Conservation (phyloP, 129 eudicot genomes). For the Artemisia annua region DNA sequence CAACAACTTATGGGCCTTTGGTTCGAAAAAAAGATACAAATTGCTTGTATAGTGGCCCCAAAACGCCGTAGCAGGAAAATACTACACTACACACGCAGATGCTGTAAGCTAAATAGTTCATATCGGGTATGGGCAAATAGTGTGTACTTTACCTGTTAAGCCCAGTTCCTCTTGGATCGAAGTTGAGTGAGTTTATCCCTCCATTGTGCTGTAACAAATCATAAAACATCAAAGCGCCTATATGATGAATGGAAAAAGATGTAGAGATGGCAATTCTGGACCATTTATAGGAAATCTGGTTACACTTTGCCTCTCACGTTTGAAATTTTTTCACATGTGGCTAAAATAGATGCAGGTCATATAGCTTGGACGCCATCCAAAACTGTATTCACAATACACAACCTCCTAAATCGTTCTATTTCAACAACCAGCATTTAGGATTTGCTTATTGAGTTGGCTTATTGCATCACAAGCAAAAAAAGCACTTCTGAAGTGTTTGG, state of each 20-base stretch:
- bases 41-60: neutral
- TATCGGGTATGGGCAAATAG: neutral
- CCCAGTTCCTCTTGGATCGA: conserved; percentile 83
- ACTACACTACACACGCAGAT: neutral
- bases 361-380: too few relatives aligned
- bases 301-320: too few relatives aligned
- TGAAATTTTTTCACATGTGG: neutral
- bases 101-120: neutral
- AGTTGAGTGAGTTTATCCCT: conserved; percentile 80
- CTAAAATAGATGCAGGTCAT: neutral
- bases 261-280: too few relatives aligned
- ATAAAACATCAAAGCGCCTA: conserved; percentile 6
- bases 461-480: too few relatives aligned
- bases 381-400: too few relatives aligned
- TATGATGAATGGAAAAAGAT: neutral
- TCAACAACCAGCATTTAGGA: too few relatives aligned
- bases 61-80: neutral
- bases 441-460: too few relatives aligned
- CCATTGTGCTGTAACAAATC: conserved; percentile 60
- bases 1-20: neutral
- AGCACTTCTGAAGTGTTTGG: too few relatives aligned
- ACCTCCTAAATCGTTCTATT: too few relatives aligned
- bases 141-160: conserved; percentile 43
- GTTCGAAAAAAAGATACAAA: neutral
- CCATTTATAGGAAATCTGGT: too few relatives aligned